Base-by-base conservation (phyloP, 441 rosid species). In the Euphorbia schlechtendalii region DNA sequence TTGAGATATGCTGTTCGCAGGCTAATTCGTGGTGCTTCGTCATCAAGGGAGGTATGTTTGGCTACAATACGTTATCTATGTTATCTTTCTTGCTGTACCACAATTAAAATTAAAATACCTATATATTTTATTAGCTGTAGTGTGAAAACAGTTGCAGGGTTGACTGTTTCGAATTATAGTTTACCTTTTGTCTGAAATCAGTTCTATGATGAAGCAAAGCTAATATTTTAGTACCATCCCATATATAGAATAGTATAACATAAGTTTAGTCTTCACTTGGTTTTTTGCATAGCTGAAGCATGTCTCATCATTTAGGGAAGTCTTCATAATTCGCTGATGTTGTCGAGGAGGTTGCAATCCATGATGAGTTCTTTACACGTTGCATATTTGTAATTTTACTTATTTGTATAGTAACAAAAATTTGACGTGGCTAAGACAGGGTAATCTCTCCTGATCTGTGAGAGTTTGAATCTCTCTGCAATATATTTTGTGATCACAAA, bases 11-110 rank as follows among this genome's bases (percentile, higher is more conserved):
- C 98, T 58, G 64, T 91, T 12, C 86, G 96, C 4, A 86, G 98
- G 77, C 92, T 94, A 45, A 80, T 94, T 55, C 94, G 94, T 3
- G 99, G 99, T 17, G 89, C 84, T 78, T 94, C 98, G 52, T 94
- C 99, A 1, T 87, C 99, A 2, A 83, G 98, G 77, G 96, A 91
- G 96, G 99, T 91, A 69, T 66, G 73, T 17, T 30, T 40, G 41
- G 30, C 46, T 56, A 5, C 3, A 53, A 34, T 60, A 40, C 41
- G 10, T 11, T 8, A 38, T 57, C 15, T 30, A 1, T 25, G 8
- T 38, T 8, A 57, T 25, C 59, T 68, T 36, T 4, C 34, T 58
- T 34, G 30, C 4, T 27, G 4, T 27, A 27, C 30, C 4, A 27
- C 30, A 1, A 27, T 27, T 1, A 27, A 27, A 27, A 27, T 27